phyloP scores from a whole-genome alignment of 306 rosid genomes.

The Hippophae gyantsensis region DNA sequence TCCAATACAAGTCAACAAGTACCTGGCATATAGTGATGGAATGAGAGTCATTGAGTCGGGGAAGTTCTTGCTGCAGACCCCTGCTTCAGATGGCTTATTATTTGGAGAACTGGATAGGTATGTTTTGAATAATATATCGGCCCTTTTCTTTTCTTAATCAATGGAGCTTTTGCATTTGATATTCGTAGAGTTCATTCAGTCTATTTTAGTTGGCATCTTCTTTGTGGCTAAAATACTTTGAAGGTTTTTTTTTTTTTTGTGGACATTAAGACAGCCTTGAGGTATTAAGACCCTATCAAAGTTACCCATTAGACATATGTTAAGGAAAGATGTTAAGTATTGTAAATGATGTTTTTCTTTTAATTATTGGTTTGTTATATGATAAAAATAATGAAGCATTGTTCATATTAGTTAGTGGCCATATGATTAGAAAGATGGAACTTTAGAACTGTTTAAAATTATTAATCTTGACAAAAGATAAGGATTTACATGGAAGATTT shows the following conservation, averaged over 20 bases:
- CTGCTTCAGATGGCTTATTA: constrained; percentile 68
- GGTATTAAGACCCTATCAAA: background rate
- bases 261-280: background rate
- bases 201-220: background rate
- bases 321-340: background rate
- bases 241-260: background rate
- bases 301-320: background rate
- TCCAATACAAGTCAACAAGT: constrained; percentile 91
- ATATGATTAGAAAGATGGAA: background rate
- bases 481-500: constrained; percentile 12
- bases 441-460: background rate
- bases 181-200: background rate
- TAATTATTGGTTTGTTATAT: background rate
- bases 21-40: constrained; percentile 84
- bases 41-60: constrained; percentile 87
- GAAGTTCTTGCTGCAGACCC: constrained; percentile 45
- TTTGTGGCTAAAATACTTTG: background rate
- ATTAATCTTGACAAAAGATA: background rate
- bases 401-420: background rate
- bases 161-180: background rate
- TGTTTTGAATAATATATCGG: constrained; percentile 3
- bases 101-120: constrained; percentile 83
- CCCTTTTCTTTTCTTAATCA: background rate
- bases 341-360: background rate
- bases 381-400: background rate